These are phyloP conservation scores for Cnidoscolus chayamansa DNA, from an alignment of 441 rosid species.

Conservation along the genomic window DNA sequence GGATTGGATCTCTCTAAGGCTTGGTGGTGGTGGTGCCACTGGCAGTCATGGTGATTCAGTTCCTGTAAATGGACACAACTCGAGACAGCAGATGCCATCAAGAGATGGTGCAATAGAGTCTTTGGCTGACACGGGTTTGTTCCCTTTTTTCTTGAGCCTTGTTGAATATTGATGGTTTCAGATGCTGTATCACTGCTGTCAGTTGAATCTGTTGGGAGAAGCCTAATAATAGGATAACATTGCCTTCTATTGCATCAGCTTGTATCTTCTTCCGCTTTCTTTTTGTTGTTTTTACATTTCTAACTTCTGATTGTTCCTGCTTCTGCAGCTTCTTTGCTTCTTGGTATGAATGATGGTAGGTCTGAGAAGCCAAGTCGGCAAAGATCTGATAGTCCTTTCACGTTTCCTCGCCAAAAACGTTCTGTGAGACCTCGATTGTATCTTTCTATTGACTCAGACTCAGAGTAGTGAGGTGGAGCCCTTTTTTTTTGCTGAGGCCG, in stretches of 20 bases:
- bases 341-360: conserved; percentile 70
- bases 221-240: neutral
- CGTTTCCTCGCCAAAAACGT: conserved; percentile 85
- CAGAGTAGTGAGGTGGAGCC: conserved; percentile 48
- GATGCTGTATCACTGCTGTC: neutral
- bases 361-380: conserved; percentile 64
- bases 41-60: conserved; percentile 50
- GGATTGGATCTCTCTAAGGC: conserved; percentile 93
- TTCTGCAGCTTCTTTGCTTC: conserved; percentile 79
- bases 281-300: conserved; percentile 7
- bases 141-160: conserved; percentile 23
- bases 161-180: neutral
- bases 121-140: conserved; percentile 75
- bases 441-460: conserved; percentile 80
- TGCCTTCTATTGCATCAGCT: neutral
- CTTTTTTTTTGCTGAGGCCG: conserved; percentile 10
- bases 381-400: conserved; percentile 68
- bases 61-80: conserved; percentile 48
- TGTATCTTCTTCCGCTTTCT: too few species aligned
- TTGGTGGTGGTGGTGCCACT: conserved; percentile 69
- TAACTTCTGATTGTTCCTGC: conserved; percentile 25
- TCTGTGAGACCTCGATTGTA: conserved; percentile 70
- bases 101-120: conserved; percentile 52
- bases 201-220: neutral
- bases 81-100: conserved; percentile 51